These are phyloP conservation scores for Calocera viscosa DNA, from an alignment of 768 basidiomycete species.

Conservation along the genomic window DNA sequence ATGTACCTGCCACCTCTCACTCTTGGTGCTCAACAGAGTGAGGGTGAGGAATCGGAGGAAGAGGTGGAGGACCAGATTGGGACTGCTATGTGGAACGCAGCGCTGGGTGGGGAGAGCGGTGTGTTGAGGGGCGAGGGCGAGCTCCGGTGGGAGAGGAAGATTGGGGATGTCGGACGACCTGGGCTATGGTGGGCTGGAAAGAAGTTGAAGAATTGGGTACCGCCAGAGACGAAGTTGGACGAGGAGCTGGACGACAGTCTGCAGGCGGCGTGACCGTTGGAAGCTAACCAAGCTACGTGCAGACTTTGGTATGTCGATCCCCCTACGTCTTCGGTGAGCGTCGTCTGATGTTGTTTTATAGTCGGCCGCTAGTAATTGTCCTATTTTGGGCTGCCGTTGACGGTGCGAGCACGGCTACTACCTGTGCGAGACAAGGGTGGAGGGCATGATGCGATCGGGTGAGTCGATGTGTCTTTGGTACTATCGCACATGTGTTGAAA, in stretches of 20 bases:
- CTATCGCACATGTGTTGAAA: no score
- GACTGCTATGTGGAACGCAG: slow-evolving; percentile 55
- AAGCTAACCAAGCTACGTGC: no score
- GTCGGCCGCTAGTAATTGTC: no score
- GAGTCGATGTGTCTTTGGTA: no score
- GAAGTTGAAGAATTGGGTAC: slow-evolving; percentile 21
- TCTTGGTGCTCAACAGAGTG: neutral
- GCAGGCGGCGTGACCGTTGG: neutral
- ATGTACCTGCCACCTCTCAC: slow-evolving; percentile 52
- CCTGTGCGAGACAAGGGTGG: no score
- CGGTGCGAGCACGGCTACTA: no score
- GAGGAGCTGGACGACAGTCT: neutral
- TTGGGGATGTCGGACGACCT: slow-evolving; percentile 26
- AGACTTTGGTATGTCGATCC: no score
- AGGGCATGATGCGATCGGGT: no score
- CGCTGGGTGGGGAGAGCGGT: slow-evolving; percentile 43
- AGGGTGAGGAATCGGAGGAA: neutral
- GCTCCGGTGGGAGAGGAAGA: slow-evolving; percentile 48
- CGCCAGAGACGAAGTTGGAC: slow-evolving; percentile 8
- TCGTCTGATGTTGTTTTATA: no score
- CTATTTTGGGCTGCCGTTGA: no score
- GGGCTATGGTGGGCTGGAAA: slow-evolving; percentile 35
- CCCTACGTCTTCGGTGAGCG: no score
- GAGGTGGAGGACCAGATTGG: slow-evolving; percentile 28
- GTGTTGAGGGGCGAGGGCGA: slow-evolving; percentile 50